Conservation (phyloP, 768 basidiomycete species). For the Amanita pallidorosea region DNA sequence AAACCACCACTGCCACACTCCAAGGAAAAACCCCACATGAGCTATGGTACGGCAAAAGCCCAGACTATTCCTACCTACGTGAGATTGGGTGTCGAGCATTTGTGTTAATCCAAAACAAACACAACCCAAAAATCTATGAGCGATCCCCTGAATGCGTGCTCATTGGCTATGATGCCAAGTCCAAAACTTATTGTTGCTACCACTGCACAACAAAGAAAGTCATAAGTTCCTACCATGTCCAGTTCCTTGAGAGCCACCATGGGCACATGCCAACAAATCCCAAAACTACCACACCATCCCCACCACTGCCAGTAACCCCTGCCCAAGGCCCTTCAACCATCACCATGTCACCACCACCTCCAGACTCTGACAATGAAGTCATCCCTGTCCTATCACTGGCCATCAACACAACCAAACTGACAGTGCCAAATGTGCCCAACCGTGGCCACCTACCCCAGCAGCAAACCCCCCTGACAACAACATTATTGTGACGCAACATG, state of each 20-base stretch:
- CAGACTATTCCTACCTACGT: constrained; percentile 16
- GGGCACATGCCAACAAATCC: neutral
- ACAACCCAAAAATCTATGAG: constrained; percentile 15
- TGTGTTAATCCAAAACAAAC: constrained; percentile 12
- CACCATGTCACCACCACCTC: too few relatives aligned
- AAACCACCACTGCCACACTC: neutral
- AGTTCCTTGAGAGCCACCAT: too few relatives aligned
- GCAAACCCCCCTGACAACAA: too few relatives aligned
- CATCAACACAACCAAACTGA: too few relatives aligned
- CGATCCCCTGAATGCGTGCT: neutral
- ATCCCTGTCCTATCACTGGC: too few relatives aligned
- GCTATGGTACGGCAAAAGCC: constrained; percentile 10
- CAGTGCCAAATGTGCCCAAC: too few relatives aligned
- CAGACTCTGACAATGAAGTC: too few relatives aligned
- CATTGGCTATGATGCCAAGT: neutral
- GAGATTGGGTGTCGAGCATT: constrained; percentile 20
- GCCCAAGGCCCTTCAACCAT: too few relatives aligned
- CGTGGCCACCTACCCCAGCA: too few relatives aligned
- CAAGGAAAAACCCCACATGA: constrained; percentile 10
- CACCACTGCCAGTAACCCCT: neutral
- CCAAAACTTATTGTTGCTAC: neutral
- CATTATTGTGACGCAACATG: neutral
- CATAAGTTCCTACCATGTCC: neutral
- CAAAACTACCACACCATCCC: neutral
- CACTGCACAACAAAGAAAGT: neutral